phyloP scores from a whole-genome alignment of 495 filamentous ascomycete species.

The Xylaria grammica region DNA sequence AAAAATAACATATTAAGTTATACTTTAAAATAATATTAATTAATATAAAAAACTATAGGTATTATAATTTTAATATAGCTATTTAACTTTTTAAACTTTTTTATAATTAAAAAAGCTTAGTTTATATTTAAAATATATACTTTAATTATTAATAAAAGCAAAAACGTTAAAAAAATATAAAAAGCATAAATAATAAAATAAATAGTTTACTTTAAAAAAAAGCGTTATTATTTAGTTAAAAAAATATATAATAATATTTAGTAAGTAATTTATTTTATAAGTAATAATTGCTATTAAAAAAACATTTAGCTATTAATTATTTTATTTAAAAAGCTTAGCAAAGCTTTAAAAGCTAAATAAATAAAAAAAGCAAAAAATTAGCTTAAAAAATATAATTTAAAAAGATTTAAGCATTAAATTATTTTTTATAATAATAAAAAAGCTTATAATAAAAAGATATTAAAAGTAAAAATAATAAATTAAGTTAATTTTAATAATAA shows the following conservation, averaged over 20 bases:
- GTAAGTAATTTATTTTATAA: too few relatives aligned
- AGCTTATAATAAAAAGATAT: too few relatives aligned
- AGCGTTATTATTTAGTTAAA: background rate
- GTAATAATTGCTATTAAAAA: background rate
- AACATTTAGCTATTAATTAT: background rate
- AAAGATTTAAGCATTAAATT: too few relatives aligned
- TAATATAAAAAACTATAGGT: background rate
- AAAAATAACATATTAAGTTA: background rate
- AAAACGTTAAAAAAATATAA: slow-evolving; percentile 16
- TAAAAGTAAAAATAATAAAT: too few relatives aligned
- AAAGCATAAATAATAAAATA: background rate
- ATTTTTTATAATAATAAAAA: too few relatives aligned
- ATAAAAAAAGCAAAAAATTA: too few relatives aligned
- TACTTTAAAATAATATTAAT: background rate
- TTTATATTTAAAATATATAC: background rate
- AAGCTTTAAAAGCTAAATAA: background rate
- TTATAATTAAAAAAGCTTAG: background rate
- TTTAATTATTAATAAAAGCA: background rate
- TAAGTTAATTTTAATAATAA: background rate
- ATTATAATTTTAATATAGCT: background rate
- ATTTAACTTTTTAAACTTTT: background rate
- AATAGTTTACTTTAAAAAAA: background rate
- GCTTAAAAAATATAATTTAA: too few relatives aligned
- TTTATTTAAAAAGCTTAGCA: background rate
- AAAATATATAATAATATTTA: background rate